Percentiles rank a stretch among this genome's conserved stretches.
Evolutionary conservation across 257 asterid genomes (phyloP).

Genomic region (Prunella vulgaris): DNA sequence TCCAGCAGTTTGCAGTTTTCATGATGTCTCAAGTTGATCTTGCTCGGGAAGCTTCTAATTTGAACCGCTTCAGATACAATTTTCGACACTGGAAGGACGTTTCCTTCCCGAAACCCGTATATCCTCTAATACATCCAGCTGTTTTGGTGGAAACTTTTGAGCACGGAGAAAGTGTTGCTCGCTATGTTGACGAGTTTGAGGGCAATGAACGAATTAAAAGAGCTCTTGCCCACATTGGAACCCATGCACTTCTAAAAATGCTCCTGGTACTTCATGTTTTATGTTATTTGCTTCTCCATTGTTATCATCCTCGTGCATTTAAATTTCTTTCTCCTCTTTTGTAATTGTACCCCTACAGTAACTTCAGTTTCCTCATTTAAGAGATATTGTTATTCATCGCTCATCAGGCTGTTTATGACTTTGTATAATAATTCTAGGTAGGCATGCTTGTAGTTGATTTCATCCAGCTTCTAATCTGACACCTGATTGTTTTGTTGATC

Average conservation of each 20-base stretch:
- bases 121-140: conserved; percentile 89
- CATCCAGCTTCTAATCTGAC: conserved; percentile 9
- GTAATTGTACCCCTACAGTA: conserved; percentile 10
- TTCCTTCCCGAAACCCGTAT: conserved; percentile 86
- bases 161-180: conserved; percentile 76
- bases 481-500: neutral
- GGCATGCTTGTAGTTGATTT: neutral
- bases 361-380: conserved; percentile 5
- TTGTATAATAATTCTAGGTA: neutral
- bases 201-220: conserved; percentile 70
- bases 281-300: neutral
- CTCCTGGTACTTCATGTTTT: conserved; percentile 49
- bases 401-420: neutral
- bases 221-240: conserved; percentile 82
- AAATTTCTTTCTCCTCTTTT: neutral
- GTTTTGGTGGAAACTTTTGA: conserved; percentile 90
- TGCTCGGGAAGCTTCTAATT: conserved; percentile 85
- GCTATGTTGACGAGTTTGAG: conserved; percentile 55
- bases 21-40: conserved; percentile 95
- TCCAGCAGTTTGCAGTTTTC: conserved; percentile 77
- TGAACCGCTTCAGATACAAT: conserved; percentile 82
- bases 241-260: conserved; percentile 89
- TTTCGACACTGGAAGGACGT: conserved; percentile 85
- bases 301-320: neutral
- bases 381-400: conserved; percentile 1